Evolutionary conservation across 768 basidiomycete genomes (phyloP).

Genomic region (Serendipita sp.): DNA sequence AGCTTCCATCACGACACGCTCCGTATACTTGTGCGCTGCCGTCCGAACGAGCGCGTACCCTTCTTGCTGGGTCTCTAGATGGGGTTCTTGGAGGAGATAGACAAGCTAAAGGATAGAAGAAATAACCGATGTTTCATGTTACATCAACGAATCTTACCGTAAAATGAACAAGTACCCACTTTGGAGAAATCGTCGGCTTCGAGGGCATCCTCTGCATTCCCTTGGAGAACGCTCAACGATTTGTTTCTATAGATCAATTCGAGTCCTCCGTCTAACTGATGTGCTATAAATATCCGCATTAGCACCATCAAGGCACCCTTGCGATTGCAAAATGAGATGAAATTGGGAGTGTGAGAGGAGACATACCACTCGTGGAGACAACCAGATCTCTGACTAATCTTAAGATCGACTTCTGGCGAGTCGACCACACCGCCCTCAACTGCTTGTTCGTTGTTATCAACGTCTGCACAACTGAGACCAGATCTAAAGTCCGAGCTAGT

Average conservation of each 20-base stretch:
- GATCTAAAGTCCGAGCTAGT: conserved; percentile 51
- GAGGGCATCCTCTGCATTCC: not conserved
- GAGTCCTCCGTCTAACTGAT: not conserved
- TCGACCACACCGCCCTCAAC: conserved; percentile 54
- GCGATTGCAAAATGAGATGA: no score
- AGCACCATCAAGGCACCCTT: no score
- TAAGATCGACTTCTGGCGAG: conserved; percentile 36
- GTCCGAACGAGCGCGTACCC: conserved; percentile 56
- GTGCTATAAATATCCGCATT: not conserved
- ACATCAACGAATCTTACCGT: no score
- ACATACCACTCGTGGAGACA: conserved; percentile 33
- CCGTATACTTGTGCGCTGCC: conserved; percentile 61
- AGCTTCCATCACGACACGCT: conserved; percentile 73
- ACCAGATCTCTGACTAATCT: conserved; percentile 47
- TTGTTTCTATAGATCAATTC: not conserved
- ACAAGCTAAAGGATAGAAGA: conserved; percentile 51
- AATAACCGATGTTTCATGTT: no score
- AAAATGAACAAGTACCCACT: conserved; percentile 21
- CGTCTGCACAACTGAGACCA: conserved; percentile 56
- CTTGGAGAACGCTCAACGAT: not conserved
- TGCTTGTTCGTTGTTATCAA: conserved; percentile 56
- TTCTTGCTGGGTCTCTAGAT: conserved; percentile 54
- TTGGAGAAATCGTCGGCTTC: conserved; percentile 14
- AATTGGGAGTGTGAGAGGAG: no score
- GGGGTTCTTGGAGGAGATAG: conserved; percentile 54